phyloP scores from a whole-genome alignment of 805 yeast species.

The Wickerhamiella lipophila region DNA sequence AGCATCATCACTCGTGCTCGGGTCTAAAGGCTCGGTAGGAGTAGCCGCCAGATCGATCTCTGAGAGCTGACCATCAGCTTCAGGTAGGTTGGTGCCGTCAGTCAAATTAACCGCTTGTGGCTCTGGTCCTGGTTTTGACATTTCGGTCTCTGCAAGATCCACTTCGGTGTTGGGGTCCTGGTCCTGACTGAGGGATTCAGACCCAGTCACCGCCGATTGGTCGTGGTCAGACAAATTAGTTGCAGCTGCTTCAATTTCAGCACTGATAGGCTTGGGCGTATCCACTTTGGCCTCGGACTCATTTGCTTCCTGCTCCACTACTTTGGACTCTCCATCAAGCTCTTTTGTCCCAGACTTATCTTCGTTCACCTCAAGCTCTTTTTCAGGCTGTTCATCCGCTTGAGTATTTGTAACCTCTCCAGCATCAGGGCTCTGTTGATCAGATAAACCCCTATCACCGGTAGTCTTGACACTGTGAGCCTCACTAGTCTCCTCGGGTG shows the following conservation, averaged over 20 bases:
- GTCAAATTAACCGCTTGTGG: neutral
- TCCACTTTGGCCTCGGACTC: neutral
- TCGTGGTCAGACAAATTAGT: too few species aligned
- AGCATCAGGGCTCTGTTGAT: too few species aligned
- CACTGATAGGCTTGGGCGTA: neutral
- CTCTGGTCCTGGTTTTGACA: neutral
- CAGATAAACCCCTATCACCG: neutral
- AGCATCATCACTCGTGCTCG: too few species aligned
- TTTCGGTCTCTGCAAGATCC: neutral
- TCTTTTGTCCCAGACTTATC: too few species aligned
- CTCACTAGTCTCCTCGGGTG: neutral
- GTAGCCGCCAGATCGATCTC: too few species aligned
- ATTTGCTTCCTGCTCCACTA: neutral
- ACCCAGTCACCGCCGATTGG: too few species aligned
- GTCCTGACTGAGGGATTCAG: too few species aligned
- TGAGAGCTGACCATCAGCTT: too few species aligned
- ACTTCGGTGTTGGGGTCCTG: neutral
- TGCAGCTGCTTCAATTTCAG: neutral
- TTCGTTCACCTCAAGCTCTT: neutral
- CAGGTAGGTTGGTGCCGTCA: too few species aligned
- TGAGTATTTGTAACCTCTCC: neutral
- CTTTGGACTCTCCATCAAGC: too few species aligned
- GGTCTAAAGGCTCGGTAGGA: too few species aligned
- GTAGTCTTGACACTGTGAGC: neutral
- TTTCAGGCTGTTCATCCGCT: neutral